A percentile compares a stretch with the other conserved stretches of the same genome.
Conservation (phyloP, 352 stramenopile genomes). For the Elongisporangium anandrum region DNA sequence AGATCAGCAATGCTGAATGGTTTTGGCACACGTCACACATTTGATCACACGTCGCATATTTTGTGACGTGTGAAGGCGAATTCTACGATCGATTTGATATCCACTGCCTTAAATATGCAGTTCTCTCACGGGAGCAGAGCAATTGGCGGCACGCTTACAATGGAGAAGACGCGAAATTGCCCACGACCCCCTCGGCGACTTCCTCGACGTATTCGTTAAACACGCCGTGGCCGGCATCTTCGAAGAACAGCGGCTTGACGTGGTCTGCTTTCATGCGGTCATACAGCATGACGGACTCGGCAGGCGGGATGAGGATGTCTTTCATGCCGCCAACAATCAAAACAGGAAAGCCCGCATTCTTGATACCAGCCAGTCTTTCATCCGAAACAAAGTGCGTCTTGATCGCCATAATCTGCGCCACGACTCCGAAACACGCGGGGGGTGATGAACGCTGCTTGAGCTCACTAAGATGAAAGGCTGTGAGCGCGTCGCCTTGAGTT, state of each 20-base stretch:
- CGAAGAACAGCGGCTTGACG: conserved; percentile 24
- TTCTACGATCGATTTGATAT: too few species aligned
- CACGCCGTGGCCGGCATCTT: conserved; percentile 26
- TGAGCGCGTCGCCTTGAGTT: conserved; percentile 23
- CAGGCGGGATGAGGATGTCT: conserved; percentile 35
- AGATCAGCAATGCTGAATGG: too few species aligned
- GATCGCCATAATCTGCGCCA: conserved; percentile 19
- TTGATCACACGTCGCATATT: neutral
- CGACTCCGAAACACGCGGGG: conserved; percentile 3
- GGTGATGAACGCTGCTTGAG: conserved; percentile 13
- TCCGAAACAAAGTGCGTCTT: conserved; percentile 39
- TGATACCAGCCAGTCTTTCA: conserved; percentile 25
- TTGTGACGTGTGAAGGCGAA: neutral
- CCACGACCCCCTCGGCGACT: conserved; percentile 19
- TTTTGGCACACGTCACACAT: neutral
- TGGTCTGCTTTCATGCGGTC: conserved; percentile 15
- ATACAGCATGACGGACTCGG: conserved; percentile 24
- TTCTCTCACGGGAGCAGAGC: too few species aligned
- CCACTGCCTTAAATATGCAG: too few species aligned
- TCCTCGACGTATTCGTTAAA: conserved; percentile 32
- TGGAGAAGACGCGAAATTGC: too few species aligned
- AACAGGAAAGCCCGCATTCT: conserved; percentile 32
- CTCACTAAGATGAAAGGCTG: conserved; percentile 18
- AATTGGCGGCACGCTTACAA: too few species aligned
- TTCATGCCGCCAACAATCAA: conserved; percentile 41